phyloP scores from a whole-genome alignment of 2,329 filamentous ascomycete species.

The Nannizzia gypsea region DNA sequence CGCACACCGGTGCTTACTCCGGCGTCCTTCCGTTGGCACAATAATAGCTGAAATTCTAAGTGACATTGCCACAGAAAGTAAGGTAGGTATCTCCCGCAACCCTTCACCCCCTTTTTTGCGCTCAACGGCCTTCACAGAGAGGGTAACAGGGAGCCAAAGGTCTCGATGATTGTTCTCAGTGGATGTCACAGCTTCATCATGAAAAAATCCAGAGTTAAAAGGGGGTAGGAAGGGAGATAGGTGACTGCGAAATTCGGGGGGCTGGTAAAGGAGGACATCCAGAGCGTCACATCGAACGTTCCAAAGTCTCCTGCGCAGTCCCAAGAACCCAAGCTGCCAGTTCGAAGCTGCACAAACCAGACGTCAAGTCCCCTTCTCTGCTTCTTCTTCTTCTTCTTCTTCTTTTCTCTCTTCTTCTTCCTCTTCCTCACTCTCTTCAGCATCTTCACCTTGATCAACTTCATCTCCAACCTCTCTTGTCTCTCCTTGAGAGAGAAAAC shows the following conservation, averaged over 20 bases:
- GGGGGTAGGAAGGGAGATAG: background rate
- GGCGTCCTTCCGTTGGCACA: no score
- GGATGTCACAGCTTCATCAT: background rate
- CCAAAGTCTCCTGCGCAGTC: background rate
- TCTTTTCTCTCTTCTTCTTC: background rate
- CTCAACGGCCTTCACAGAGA: background rate
- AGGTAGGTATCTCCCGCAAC: background rate
- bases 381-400: background rate
- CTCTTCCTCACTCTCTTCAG: background rate
- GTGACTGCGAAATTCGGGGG: background rate
- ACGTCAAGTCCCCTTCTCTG: background rate
- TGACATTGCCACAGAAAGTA: background rate
- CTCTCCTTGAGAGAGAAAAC: no score
- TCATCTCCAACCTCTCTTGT: no score
- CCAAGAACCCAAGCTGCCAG: no score
- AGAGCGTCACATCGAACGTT: background rate
- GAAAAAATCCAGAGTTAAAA: background rate
- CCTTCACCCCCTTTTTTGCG: background rate
- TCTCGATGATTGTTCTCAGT: no score
- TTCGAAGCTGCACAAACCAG: background rate
- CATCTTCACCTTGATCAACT: background rate
- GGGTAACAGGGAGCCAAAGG: background rate
- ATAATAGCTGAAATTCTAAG: background rate
- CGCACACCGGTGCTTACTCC: no score
- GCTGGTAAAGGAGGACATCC: background rate